These are phyloP conservation scores for Zymoseptoria brevis DNA, from an alignment of 2,329 filamentous ascomycete genomes.

Conservation along the genomic window DNA sequence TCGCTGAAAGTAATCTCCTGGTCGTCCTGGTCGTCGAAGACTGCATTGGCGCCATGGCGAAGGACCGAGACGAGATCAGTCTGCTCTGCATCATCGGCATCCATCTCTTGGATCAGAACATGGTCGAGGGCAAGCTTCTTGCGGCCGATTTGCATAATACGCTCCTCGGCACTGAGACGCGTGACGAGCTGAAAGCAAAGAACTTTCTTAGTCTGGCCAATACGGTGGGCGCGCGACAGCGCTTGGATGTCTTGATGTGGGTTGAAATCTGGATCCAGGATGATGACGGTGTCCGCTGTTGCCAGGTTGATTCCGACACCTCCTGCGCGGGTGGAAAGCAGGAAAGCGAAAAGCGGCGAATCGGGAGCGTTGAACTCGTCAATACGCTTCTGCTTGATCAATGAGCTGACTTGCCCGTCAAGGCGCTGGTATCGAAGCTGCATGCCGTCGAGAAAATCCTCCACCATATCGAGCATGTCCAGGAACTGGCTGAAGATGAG, in stretches of 20 bases:
- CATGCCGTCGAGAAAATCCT: conserved; percentile 79
- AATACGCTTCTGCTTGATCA: conserved; percentile 90
- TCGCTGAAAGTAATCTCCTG: conserved; percentile 74
- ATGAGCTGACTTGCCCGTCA: conserved; percentile 70
- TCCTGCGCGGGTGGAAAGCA: conserved; percentile 87
- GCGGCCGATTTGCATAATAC: conserved; percentile 89
- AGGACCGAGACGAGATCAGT: conserved; percentile 82
- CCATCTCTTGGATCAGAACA: conserved; percentile 86
- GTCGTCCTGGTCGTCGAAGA: conserved; percentile 71
- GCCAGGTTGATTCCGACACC: conserved; percentile 97
- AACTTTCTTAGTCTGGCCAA: conserved; percentile 93
- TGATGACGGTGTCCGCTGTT: conserved; percentile 95
- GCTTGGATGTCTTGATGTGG: conserved; percentile 97
- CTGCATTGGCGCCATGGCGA: conserved; percentile 73
- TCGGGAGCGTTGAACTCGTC: conserved; percentile 84
- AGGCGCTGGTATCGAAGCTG: conserved; percentile 68
- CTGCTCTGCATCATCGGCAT: conserved; percentile 68
- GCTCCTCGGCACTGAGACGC: conserved; percentile 80
- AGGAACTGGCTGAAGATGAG: conserved; percentile 96
- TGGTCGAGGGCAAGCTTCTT: conserved; percentile 96
- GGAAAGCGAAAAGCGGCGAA: conserved; percentile 78
- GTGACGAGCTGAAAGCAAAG: conserved; percentile 93
- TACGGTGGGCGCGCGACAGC: conserved; percentile 85
- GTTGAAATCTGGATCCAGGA: conserved; percentile 94
- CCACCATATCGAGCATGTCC: conserved; percentile 74